Base-by-base conservation (phyloP, 1,284 basidiomycete genomes). In the Mycena sp. region DNA sequence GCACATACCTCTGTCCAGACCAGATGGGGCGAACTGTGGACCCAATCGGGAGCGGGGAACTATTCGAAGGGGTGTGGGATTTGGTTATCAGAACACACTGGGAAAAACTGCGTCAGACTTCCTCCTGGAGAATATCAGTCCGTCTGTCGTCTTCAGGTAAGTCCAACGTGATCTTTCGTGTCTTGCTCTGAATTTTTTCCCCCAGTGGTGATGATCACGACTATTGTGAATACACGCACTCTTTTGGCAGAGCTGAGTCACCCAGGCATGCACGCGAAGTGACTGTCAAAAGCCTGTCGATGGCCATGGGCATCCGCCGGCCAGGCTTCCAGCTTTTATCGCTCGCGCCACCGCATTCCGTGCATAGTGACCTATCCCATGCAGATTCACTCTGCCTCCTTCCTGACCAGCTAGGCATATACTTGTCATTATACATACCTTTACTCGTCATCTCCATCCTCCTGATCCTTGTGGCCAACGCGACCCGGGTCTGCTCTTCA, bases 281-380 rank as follows among this genome's bases (percentile, higher is more conserved):
- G 19, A 92, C 93, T 0, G 82, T 96, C 70, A 95, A 94, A 74
- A 91, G 93, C 0, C 85, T 95, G 67, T 94, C 93, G 1, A 93
- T 93, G 74, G 88, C 88, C 1, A 87, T 90, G 78, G 90, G 90
- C 35, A 87, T 98, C 32, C 81, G 82, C 28, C 80, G 81, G 21
- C 94, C 95, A 2, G 95, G 94, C 26, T 93, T 96, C 73, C 93
- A 96, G 67, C 83, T 98, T 16, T 83, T 98, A 52, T 91, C 93
- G 0, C 81, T 96, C 14, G 78, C 82, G 16, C 81, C 87, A 32
- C 83, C 85, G 16, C 60, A 65, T 23, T 71, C 77, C 76, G 67
- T 71, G 81, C 79, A 65, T 69, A 72, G 66, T 35, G 48, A 23
- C 26, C 25, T 32, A 17, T 77, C 80, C 10, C 76, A 78, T 67